These are phyloP conservation scores for Rhodomyrtus tomentosa DNA, from an alignment of 345 rosid genomes.

Conservation along the genomic window DNA sequence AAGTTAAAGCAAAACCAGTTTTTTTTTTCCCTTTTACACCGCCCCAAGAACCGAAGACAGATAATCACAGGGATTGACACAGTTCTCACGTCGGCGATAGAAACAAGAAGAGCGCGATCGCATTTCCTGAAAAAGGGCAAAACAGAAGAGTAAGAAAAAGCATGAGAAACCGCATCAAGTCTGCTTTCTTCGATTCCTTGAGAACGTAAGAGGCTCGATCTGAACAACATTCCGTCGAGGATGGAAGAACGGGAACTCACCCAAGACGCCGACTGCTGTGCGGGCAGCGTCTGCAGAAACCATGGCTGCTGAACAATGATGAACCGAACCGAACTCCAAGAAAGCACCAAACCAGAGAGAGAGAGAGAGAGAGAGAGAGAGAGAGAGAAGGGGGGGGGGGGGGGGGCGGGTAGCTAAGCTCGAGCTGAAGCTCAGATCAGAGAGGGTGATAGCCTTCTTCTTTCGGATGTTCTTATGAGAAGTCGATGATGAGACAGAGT, in stretches of 20 bases:
- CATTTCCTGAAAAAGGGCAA: constrained; percentile 44
- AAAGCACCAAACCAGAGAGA: neutral
- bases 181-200: neutral
- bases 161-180: neutral
- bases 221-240: neutral
- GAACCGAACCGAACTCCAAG: neutral
- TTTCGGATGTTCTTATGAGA: neutral
- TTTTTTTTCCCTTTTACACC: too few relatives aligned
- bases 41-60: neutral
- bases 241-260: constrained; percentile 8
- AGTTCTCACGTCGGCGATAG: constrained; percentile 71
- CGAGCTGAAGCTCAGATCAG: neutral
- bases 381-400: too few relatives aligned
- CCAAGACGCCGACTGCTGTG: constrained; percentile 52
- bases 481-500: neutral
- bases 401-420: too few relatives aligned
- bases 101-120: constrained; percentile 64
- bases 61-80: neutral
- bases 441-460: neutral
- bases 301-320: constrained; percentile 18
- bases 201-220: neutral
- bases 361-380: neutral
- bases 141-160: neutral
- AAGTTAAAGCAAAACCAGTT: neutral
- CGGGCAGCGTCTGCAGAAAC: constrained; percentile 34